Evolutionary conservation across 2,329 filamentous ascomycete genomes (phyloP).

Genomic region (Fusarium sp.): DNA sequence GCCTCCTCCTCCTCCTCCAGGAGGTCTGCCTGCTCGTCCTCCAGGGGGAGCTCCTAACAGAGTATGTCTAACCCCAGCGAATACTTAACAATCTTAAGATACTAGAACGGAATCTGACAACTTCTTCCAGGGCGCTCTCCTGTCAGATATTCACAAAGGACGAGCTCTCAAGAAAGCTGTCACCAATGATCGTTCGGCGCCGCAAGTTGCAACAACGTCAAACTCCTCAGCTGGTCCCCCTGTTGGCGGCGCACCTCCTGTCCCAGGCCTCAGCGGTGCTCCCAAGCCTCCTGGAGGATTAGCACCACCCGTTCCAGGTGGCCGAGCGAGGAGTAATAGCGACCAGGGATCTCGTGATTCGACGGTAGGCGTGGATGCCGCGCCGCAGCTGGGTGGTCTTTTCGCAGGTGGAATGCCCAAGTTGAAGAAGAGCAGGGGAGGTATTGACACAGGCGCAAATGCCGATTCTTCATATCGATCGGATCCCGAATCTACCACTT

Average conservation of each 20-base stretch:
- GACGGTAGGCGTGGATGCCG: slow-evolving; percentile 61
- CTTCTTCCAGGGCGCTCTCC: slow-evolving; percentile 77
- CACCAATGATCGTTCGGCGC: slow-evolving; percentile 92
- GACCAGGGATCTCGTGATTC: slow-evolving; percentile 69
- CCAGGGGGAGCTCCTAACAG: slow-evolving; percentile 63
- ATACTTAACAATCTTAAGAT: not conserved
- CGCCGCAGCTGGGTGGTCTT: slow-evolving; percentile 86
- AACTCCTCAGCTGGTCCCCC: slow-evolving; percentile 63
- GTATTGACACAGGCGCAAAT: slow-evolving; percentile 74
- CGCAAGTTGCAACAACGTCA: slow-evolving; percentile 61
- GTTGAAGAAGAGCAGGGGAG: slow-evolving; percentile 85
- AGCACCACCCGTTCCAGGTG: slow-evolving; percentile 77
- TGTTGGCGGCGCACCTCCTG: slow-evolving; percentile 80
- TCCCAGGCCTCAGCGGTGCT: slow-evolving; percentile 68
- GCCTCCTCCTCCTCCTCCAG: slow-evolving; percentile 46
- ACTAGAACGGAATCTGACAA: not conserved
- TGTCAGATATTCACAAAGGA: slow-evolving; percentile 89
- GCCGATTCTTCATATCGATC: slow-evolving; percentile 78
- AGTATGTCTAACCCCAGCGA: slow-evolving; percentile 60
- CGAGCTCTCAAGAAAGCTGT: slow-evolving; percentile 83
- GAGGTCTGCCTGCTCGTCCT: slow-evolving; percentile 67
- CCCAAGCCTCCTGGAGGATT: slow-evolving; percentile 69
- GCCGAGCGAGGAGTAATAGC: slow-evolving; percentile 85
- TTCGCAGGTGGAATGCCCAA: slow-evolving; percentile 98
- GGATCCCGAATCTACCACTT: slow-evolving; percentile 66